Percentiles rank a stretch among this genome's conserved stretches.
Conservation (phyloP, 768 basidiomycete genomes). For the Daedaleopsis sinensis region DNA sequence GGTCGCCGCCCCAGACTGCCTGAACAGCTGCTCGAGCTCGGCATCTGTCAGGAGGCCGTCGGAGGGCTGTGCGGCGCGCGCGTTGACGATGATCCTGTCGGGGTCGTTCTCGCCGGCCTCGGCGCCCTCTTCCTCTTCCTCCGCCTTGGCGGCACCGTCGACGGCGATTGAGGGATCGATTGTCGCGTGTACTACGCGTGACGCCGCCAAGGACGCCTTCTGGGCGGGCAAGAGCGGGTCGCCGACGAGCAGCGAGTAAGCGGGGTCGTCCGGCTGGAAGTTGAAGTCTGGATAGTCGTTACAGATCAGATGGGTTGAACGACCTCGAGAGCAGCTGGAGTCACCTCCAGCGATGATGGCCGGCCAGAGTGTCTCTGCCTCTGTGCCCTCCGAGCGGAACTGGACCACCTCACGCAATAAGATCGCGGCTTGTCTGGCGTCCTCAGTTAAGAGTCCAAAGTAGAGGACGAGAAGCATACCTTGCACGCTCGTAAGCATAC, state of each 20-base stretch:
- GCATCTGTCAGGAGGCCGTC: conserved; percentile 72
- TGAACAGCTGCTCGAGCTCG: conserved; percentile 58
- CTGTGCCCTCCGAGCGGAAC: conserved; percentile 50
- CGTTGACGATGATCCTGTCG: conserved; percentile 73
- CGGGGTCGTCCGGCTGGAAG: conserved; percentile 78
- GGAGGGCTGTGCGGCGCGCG: conserved; percentile 54
- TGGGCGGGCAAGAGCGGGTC: conserved; percentile 60
- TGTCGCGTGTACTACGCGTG: conserved; percentile 73
- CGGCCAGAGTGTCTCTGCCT: conserved; percentile 60
- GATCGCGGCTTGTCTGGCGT: conserved; percentile 72
- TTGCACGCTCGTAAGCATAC: conserved; percentile 83
- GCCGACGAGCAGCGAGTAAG: conserved; percentile 77
- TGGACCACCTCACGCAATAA: conserved; percentile 62
- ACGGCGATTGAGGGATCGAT: conserved; percentile 60
- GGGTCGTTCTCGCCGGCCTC: conserved; percentile 54
- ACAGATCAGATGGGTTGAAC: background rate
- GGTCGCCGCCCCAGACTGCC: conserved; percentile 39
- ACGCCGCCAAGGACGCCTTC: conserved; percentile 51
- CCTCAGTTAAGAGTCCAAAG: conserved; percentile 2
- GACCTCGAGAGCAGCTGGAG: background rate
- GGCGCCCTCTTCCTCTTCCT: conserved; percentile 48
- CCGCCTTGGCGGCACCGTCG: conserved; percentile 22
- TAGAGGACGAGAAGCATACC: conserved; percentile 39
- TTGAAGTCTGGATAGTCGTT: conserved; percentile 73
- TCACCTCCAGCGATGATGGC: conserved; percentile 58